A percentile compares a stretch with the other conserved stretches of the same genome.
phyloP scores from a whole-genome alignment of 306 rosid species.

The Styphnolobium japonicum region DNA sequence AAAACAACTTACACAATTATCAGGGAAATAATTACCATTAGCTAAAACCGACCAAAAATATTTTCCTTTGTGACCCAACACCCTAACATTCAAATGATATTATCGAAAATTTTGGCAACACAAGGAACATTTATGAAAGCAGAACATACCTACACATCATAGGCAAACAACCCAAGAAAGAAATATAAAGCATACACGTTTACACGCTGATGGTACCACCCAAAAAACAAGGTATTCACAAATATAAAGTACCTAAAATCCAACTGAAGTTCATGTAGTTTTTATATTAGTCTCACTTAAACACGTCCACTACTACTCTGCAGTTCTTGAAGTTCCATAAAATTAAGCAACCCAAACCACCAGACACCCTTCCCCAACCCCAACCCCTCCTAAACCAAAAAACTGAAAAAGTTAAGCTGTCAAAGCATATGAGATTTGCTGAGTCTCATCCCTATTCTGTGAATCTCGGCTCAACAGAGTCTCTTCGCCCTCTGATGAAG shows the following conservation, averaged over 20 bases:
- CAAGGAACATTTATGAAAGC: neutral
- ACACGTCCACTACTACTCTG: neutral
- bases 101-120: neutral
- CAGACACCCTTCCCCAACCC: neutral
- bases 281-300: neutral
- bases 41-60: neutral
- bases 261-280: neutral
- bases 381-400: neutral
- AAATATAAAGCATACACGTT: neutral
- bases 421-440: neutral
- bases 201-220: neutral
- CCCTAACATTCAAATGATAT: neutral
- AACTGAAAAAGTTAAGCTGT: neutral
- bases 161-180: neutral
- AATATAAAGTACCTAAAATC: neutral
- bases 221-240: constrained; percentile 1
- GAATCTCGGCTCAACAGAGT: constrained; percentile 39
- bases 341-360: constrained; percentile 12
- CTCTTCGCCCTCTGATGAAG: constrained; percentile 46
- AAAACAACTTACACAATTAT: too few relatives aligned
- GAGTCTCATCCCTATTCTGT: constrained; percentile 24
- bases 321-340: neutral
- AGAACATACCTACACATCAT: neutral
- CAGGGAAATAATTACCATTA: too few relatives aligned
- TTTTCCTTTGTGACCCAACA: neutral